Evolutionary conservation across 2,329 filamentous ascomycete genomes (phyloP).

Genomic region (Orbilia quercus): DNA sequence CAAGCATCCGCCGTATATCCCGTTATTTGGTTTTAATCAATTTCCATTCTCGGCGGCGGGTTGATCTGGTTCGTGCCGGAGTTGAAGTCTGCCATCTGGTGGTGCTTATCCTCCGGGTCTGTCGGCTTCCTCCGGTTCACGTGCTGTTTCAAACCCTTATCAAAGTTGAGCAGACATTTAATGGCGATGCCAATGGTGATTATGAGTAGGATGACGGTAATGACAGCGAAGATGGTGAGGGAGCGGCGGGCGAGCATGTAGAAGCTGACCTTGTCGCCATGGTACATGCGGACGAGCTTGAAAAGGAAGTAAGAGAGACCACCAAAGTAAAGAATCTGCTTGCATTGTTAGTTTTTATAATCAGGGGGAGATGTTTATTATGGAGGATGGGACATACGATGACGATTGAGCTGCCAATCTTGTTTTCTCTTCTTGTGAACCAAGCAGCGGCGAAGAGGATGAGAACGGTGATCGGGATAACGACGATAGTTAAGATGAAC

Average conservation of each 20-base stretch:
- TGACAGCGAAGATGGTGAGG: conserved; percentile 76
- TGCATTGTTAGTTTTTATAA: too few species aligned
- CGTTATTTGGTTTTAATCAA: conserved; percentile 64
- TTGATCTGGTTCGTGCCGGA: conserved; percentile 64
- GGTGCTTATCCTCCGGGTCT: conserved; percentile 67
- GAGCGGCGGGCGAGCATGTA: conserved; percentile 85
- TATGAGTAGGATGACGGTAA: conserved; percentile 89
- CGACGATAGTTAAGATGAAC: conserved; percentile 85
- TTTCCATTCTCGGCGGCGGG: conserved; percentile 66
- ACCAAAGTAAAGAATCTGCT: conserved; percentile 84
- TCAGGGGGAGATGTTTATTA: too few species aligned
- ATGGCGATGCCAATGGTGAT: conserved; percentile 88
- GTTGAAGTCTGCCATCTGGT: conserved; percentile 66
- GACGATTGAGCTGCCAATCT: conserved; percentile 77
- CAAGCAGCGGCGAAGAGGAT: conserved; percentile 87
- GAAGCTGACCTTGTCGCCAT: conserved; percentile 68
- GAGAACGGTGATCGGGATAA: conserved; percentile 88
- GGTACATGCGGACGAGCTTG: conserved; percentile 97
- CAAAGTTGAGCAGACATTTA: conserved; percentile 90
- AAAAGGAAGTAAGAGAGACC: conserved; percentile 96
- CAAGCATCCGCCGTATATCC: conserved; percentile 10
- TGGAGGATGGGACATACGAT: conserved; percentile 70
- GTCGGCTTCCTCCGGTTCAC: conserved; percentile 72
- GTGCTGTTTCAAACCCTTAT: conserved; percentile 87
- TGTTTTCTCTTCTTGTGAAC: conserved; percentile 85